Base-by-base conservation (phyloP, 495 filamentous ascomycete species). In the Aspergillus bridgeri region DNA sequence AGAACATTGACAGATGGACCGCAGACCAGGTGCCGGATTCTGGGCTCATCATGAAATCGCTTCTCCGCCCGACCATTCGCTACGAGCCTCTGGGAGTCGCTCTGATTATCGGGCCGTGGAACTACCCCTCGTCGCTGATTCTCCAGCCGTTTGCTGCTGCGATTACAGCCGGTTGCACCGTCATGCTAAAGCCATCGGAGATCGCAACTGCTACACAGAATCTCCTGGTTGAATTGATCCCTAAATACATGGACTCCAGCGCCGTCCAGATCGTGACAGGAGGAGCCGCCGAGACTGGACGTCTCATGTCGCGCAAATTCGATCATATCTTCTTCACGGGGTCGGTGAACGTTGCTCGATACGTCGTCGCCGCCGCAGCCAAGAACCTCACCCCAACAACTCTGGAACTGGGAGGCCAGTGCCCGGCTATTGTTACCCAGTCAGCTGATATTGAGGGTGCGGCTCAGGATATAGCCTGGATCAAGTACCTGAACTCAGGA, bases 261-360 rank as follows among this genome's bases (percentile, higher is more conserved):
- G 82, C 83, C 43, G 91, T 89, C 60, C 74, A 78, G 15, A 81
- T 90, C 53, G 80, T 96, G 53, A 89, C 91, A 65, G 92, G 91
- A 48, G 84, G 78, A 5, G 67, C 92, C 17, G 76, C 83, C 11
- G 90, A 95, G 78, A 90, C 87, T 9, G 85, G 82, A 5, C 81
- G 83, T 9, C 74, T 96, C 18, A 77, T 97, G 11, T 79, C 90
- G 54, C 80, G 88, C 64, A 92, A 91, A 65, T 96, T 89, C 85
- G 90, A 92, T 68, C 94, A 95, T 75, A 91, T 97, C 55, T 92
- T 94, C 72, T 97, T 92, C 72, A 97, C 92, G 15, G 92, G 92
- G 33, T 83, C 79, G 48, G 69, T 75, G 0, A 71, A 63, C n/a
- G 86, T 96, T 24, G 92, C 86, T 50, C 87, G 78, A 52, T 89